Conservation (phyloP, 2,329 filamentous ascomycete species). For the Aspergillaceae sp. region DNA sequence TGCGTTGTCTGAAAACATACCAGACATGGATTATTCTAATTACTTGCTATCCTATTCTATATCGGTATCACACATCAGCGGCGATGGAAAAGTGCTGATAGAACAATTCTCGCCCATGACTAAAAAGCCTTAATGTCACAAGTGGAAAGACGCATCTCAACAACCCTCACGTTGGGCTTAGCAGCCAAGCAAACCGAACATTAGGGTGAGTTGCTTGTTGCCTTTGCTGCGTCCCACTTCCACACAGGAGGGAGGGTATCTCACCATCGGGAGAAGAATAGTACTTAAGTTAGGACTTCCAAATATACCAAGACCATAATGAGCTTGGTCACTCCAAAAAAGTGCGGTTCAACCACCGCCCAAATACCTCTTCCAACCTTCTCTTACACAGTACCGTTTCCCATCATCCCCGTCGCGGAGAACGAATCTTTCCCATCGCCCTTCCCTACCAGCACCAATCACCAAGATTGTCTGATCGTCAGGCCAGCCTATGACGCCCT, state of each 20-base stretch:
- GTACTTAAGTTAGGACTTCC: conserved; percentile 6
- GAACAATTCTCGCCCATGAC: background rate
- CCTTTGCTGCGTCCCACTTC: background rate
- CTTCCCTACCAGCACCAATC: conserved; percentile 69
- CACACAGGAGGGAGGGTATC: background rate
- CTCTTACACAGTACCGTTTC: conserved; percentile 55
- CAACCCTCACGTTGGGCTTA: background rate
- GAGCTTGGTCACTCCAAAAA: background rate
- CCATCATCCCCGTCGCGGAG: conserved; percentile 62
- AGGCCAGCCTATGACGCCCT: conserved; percentile 80
- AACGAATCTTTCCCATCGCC: conserved; percentile 80
- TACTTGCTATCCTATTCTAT: conserved; percentile 1
- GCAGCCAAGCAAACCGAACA: background rate
- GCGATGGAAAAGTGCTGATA: background rate
- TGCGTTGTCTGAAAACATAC: background rate
- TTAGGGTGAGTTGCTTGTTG: too few species aligned
- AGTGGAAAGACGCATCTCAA: background rate
- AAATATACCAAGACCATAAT: conserved; percentile 1
- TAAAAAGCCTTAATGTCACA: background rate
- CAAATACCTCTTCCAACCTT: conserved; percentile 77
- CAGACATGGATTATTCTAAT: conserved; percentile 1
- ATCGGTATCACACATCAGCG: background rate
- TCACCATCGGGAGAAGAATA: background rate
- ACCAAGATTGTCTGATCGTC: conserved; percentile 65
- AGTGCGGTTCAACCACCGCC: conserved; percentile 27